phyloP scores from a whole-genome alignment of 2,329 filamentous ascomycete genomes.

The Cladophialophora carrionii region DNA sequence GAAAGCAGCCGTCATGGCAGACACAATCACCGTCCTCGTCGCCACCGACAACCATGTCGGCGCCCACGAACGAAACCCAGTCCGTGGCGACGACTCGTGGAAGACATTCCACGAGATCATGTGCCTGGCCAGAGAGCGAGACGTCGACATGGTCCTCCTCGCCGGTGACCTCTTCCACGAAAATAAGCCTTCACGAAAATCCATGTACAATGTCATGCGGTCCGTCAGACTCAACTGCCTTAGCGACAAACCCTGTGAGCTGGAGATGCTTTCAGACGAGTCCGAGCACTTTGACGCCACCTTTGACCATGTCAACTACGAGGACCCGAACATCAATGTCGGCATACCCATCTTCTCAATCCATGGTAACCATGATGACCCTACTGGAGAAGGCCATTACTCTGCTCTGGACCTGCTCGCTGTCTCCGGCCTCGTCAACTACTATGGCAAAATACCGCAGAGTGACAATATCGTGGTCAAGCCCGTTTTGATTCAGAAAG shows the following conservation, averaged over 20 bases:
- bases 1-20: slow-evolving; percentile 52
- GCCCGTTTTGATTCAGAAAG: slow-evolving; percentile 90
- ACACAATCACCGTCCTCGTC: slow-evolving; percentile 92
- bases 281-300: slow-evolving; percentile 87
- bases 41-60: slow-evolving; percentile 98
- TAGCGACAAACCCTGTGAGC: slow-evolving; percentile 90
- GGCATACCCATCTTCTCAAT: slow-evolving; percentile 98
- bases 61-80: slow-evolving; percentile 88
- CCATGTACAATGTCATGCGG: slow-evolving; percentile 97
- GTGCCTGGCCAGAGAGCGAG: slow-evolving; percentile 78
- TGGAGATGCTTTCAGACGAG: slow-evolving; percentile 92
- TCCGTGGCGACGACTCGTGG: slow-evolving; percentile 97
- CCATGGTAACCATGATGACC: slow-evolving; percentile 97
- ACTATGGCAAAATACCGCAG: slow-evolving; percentile 89
- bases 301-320: slow-evolving; percentile 95
- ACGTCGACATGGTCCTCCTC: slow-evolving; percentile 97
- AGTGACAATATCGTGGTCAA: slow-evolving; percentile 92
- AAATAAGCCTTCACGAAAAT: slow-evolving; percentile 93
- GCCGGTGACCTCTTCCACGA: slow-evolving; percentile 97
- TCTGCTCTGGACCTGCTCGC: slow-evolving; percentile 91
- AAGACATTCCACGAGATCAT: slow-evolving; percentile 94
- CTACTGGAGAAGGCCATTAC: slow-evolving; percentile 90
- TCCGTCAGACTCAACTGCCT: slow-evolving; percentile 90
- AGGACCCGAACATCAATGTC: slow-evolving; percentile 95
- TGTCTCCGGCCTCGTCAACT: slow-evolving; percentile 89